phyloP scores from a whole-genome alignment of 192 early-diverging fungal species.

The Podila horticola region DNA sequence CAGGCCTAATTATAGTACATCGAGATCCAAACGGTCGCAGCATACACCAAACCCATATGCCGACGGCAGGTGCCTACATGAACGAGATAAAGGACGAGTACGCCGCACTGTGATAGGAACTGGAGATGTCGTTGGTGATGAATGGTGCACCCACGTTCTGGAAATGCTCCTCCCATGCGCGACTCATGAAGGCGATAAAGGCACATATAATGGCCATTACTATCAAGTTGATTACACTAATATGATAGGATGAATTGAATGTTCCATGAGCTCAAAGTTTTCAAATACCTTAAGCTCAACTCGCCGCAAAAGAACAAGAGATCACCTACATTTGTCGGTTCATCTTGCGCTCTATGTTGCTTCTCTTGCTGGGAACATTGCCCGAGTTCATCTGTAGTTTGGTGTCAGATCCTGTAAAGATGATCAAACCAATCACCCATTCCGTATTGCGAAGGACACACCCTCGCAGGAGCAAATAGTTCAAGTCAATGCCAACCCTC shows the following conservation, averaged over 20 bases:
- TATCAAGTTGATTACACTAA: constrained; percentile 77
- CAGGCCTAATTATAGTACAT: too few relatives aligned
- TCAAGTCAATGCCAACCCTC: constrained; percentile 65
- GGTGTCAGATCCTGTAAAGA: constrained; percentile 81
- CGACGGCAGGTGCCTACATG: background rate
- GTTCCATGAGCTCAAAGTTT: background rate
- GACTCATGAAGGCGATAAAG: constrained; percentile 54
- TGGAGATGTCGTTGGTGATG: background rate
- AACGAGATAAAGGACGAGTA: constrained; percentile 17
- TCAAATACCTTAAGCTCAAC: background rate
- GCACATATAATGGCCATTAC: constrained; percentile 73
- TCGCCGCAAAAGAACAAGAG: background rate
- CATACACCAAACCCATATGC: background rate
- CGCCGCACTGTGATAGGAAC: background rate
- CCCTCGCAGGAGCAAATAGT: constrained; percentile 76
- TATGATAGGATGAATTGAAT: constrained; percentile 51
- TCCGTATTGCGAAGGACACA: constrained; percentile 79
- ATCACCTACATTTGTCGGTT: constrained; percentile 69
- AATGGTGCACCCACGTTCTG: background rate
- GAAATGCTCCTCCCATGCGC: constrained; percentile 29
- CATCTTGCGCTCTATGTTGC: constrained; percentile 74
- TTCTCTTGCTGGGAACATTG: constrained; percentile 73
- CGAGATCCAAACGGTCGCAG: too few relatives aligned
- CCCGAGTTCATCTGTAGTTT: constrained; percentile 84
- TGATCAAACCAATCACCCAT: constrained; percentile 77